Conservation (phyloP, 2,329 filamentous ascomycete species). For the Dendrostoma leiphaemia region DNA sequence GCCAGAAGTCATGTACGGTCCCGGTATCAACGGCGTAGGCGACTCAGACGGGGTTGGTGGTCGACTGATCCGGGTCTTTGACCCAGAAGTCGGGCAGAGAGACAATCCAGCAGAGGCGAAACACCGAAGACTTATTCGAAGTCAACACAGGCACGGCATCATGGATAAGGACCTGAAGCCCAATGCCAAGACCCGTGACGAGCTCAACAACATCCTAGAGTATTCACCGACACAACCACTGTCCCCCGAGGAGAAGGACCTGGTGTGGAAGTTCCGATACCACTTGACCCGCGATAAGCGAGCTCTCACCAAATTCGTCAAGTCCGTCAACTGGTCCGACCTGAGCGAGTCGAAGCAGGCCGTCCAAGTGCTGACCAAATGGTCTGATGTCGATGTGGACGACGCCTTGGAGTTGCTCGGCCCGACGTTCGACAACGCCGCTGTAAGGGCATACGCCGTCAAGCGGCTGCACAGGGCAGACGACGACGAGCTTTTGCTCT, state of each 20-base stretch:
- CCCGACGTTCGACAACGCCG: conserved; percentile 83
- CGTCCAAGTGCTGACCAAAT: conserved; percentile 83
- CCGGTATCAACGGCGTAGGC: conserved; percentile 74
- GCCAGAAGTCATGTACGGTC: conserved; percentile 85
- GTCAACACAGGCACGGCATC: conserved; percentile 85
- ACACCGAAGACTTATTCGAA: conserved; percentile 86
- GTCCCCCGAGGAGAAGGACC: conserved; percentile 87
- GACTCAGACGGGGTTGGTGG: conserved; percentile 50
- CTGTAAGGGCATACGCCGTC: conserved; percentile 90
- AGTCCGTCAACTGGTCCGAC: conserved; percentile 94
- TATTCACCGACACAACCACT: conserved; percentile 91
- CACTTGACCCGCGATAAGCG: conserved; percentile 90
- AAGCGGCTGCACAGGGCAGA: conserved; percentile 88
- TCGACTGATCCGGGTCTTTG: conserved; percentile 81
- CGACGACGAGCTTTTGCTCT: conserved; percentile 86
- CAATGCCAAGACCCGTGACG: conserved; percentile 92
- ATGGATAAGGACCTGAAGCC: conserved; percentile 94
- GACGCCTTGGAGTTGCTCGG: conserved; percentile 93
- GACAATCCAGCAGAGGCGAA: conserved; percentile 97
- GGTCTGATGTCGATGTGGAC: conserved; percentile 96
- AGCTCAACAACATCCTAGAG: conserved; percentile 85
- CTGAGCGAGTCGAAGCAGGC: conserved; percentile 82
- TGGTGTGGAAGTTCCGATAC: conserved; percentile 97
- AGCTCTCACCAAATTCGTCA: conserved; percentile 94
- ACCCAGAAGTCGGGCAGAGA: conserved; percentile 83